Evolutionary conservation across 192 early-diverging fungal species (phyloP).

Genomic region (Funneliformis geosporum): DNA sequence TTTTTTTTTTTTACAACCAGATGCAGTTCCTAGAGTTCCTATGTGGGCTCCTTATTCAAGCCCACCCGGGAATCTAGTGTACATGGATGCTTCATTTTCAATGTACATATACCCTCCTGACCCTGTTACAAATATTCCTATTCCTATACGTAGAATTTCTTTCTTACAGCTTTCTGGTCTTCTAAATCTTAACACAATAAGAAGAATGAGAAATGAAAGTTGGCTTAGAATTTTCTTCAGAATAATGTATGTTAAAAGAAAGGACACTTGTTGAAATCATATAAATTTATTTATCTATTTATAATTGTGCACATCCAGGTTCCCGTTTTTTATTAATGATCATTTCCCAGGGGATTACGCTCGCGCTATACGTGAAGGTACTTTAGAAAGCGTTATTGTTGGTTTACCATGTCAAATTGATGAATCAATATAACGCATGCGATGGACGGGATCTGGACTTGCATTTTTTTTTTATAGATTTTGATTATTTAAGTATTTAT

Average conservation of each 20-base stretch:
- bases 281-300: background rate
- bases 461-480: no score
- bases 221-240: slow-evolving; percentile 49
- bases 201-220: slow-evolving; percentile 45
- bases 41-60: slow-evolving; percentile 46
- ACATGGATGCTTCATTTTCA: slow-evolving; percentile 49
- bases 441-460: background rate
- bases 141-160: slow-evolving; percentile 53
- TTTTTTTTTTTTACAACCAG: background rate
- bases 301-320: background rate
- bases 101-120: slow-evolving; percentile 57
- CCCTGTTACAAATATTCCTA: slow-evolving; percentile 47
- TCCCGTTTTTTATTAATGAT: slow-evolving; percentile 58
- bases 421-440: background rate
- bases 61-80: slow-evolving; percentile 59
- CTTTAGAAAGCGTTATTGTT: slow-evolving; percentile 46
- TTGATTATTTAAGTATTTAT: no score
- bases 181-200: slow-evolving; percentile 49
- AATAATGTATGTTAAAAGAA: slow-evolving; percentile 26
- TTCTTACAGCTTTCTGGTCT: slow-evolving; percentile 56
- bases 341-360: slow-evolving; percentile 58
- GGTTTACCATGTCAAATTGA: background rate
- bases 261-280: background rate
- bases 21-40: slow-evolving; percentile 29
- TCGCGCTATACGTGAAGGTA: slow-evolving; percentile 47